Base-by-base conservation (phyloP, 2,329 filamentous ascomycete genomes). In the Ophioceras dolichostomum region DNA sequence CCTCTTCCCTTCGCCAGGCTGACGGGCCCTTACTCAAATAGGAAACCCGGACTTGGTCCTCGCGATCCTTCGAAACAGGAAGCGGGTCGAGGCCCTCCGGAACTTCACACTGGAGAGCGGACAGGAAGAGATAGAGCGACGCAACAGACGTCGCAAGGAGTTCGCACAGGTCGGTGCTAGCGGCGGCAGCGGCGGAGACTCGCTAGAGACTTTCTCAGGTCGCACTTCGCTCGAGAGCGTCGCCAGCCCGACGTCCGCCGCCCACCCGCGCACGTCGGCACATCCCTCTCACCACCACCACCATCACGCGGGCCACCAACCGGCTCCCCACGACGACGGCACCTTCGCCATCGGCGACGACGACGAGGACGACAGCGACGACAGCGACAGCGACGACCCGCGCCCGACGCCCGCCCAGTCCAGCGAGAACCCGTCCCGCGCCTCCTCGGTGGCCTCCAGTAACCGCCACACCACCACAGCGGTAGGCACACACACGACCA, bases 101-200 rank as follows among this genome's bases (percentile, higher is more conserved):
- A 76, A 79, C 12, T 94, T 96, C 49, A 96, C 89, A 0, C 67
- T 96, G 1, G 89, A 96, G 53, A 91, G 83, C 49, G 91, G 85
- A 0, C 83, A 91, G 51, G 82, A 89, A 55, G 89, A 96, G 54
- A 82, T 96, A 20, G 85, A 94, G 54, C 77, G 83, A 39, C 75
- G 83, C 43, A 80, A 77, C 42, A 75, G 82, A 43, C 70, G 72
- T 40, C 73, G 69, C 53, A 79, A 95, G 62, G 76, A 85, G 49
- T n/a, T n/a, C n/a, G n/a, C n/a, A n/a, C n/a, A n/a, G n/a, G n/a
- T n/a, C n/a, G n/a, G n/a, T n/a, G n/a, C n/a, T 26, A 26, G 8
- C 22, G 60, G 63, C 40, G 62, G 52, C 37, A 64, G 62, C 9
- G 62, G 65, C 4, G 57, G 64, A 13, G 73, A 76, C 37, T 56